Evolutionary conservation across 805 yeast genomes (phyloP).

Genomic region (Candida gorgasii): DNA sequence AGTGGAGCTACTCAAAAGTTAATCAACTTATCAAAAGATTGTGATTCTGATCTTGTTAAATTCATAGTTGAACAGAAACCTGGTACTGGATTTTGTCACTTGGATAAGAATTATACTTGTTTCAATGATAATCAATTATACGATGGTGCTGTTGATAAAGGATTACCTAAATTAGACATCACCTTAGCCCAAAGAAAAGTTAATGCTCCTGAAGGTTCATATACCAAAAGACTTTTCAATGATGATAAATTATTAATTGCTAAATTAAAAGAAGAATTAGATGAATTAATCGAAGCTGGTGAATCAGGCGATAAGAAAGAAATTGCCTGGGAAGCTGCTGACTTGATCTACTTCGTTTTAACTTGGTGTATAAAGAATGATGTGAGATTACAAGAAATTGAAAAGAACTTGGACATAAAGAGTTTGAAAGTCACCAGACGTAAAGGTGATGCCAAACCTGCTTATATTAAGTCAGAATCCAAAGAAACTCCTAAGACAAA

Average conservation of each 20-base stretch:
- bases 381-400: conserved; percentile 78
- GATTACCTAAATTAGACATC: conserved; percentile 66
- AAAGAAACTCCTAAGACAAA: conserved; percentile 11
- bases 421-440: conserved; percentile 86
- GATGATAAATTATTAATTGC: conserved; percentile 78
- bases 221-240: conserved; percentile 82
- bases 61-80: conserved; percentile 76
- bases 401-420: conserved; percentile 80
- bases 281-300: conserved; percentile 87
- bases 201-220: conserved; percentile 89
- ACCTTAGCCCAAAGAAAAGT: conserved; percentile 61
- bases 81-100: conserved; percentile 93
- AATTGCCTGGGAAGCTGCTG: conserved; percentile 95
- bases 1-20: conserved; percentile 94
- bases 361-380: conserved; percentile 65
- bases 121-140: conserved; percentile 51
- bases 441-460: conserved; percentile 92
- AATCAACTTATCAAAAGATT: conserved; percentile 68
- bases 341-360: conserved; percentile 62
- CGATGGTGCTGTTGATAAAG: conserved; percentile 54
- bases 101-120: conserved; percentile 71
- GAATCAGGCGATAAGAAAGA: conserved; percentile 22
- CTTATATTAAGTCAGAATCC: conserved; percentile 49
- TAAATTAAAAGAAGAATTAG: conserved; percentile 93
- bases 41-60: conserved; percentile 90